phyloP scores from a whole-genome alignment of 1,139 yeast species.

The Lipomyces yarrowii region DNA sequence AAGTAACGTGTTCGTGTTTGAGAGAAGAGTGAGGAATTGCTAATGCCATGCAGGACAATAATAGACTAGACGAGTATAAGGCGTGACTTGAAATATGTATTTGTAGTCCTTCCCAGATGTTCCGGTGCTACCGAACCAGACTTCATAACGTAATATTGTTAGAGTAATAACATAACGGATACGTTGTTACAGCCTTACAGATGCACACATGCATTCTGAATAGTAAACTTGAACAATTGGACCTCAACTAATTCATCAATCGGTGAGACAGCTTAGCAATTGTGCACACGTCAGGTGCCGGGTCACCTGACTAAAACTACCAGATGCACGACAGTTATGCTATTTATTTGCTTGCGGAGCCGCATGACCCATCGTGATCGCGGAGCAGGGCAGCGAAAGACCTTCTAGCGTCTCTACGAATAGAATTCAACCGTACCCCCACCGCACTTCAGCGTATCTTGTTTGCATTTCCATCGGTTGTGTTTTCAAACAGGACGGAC shows the following conservation, averaged over 20 bases:
- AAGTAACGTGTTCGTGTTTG: slow-evolving; percentile 27
- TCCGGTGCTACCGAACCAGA: neutral
- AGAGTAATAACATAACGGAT: neutral
- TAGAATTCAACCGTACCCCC: neutral
- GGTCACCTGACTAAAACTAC: neutral
- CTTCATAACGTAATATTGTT: neutral
- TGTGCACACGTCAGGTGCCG: neutral
- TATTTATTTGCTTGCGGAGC: neutral
- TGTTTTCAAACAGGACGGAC: neutral
- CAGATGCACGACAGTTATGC: neutral
- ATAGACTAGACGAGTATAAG: slow-evolving; percentile 13
- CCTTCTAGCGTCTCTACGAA: neutral
- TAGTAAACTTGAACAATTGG: neutral
- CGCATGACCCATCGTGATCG: neutral
- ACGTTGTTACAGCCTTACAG: neutral
- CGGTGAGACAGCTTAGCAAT: too few species aligned
- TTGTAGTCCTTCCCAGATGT: neutral
- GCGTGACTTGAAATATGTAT: neutral
- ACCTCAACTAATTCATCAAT: neutral
- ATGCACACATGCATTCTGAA: neutral
- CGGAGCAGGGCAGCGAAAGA: neutral
- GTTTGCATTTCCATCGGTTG: neutral
- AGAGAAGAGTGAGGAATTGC: neutral
- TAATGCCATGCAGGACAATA: slow-evolving; percentile 10
- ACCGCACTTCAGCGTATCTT: neutral